Base-by-base conservation (phyloP, 2,329 filamentous ascomycete species). In the Colletotrichum magnum region DNA sequence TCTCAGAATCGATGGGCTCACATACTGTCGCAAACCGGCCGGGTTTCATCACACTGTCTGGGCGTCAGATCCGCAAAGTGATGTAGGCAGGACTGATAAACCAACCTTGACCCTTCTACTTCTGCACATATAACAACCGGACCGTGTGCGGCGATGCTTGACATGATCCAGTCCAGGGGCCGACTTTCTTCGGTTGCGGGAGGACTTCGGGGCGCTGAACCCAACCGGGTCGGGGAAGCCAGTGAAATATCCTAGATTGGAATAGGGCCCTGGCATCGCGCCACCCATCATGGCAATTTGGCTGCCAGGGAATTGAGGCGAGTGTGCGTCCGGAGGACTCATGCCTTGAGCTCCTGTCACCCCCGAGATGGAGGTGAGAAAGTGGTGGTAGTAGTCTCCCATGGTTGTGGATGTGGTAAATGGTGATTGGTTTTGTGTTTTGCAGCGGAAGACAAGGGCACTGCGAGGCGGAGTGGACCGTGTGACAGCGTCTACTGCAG, bases 91-190 rank as follows among this genome's bases (percentile, higher is more conserved):
- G 41, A 43, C 48, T 47, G n/a, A 16, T 21, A 15, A 58, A 58
- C 77, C 72, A 83, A 90, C 90, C 86, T 92, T 98, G 59, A 98
- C 95, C 79, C 96, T 89, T 73, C 96, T 89, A 75, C 91, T 92
- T 68, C 96, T 89, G 80, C 96, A 99, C 54, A 95, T 98, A 73
- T 86, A 98, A 82, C 96, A 99, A 32, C 96, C 96, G 72, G 94
- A 98, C 74, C 96, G 88, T 51, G 96, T 98, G 74, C 96, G 90
- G 71, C 95, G 92, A 79, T 98, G 95, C 81, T 98, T 98, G 73
- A 97, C 92, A 76, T 93, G 91, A 71, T 97, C 93, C 56, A 83
- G 71, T 3, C 84, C 85, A 2, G 83, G 77, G 10, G 81, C 75
- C 1, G 86, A 87, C 72, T 88, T 89, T 65, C 86, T 84, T 58